Base-by-base conservation (phyloP, 2,329 filamentous ascomycete genomes). In the Cordyceps javanica region DNA sequence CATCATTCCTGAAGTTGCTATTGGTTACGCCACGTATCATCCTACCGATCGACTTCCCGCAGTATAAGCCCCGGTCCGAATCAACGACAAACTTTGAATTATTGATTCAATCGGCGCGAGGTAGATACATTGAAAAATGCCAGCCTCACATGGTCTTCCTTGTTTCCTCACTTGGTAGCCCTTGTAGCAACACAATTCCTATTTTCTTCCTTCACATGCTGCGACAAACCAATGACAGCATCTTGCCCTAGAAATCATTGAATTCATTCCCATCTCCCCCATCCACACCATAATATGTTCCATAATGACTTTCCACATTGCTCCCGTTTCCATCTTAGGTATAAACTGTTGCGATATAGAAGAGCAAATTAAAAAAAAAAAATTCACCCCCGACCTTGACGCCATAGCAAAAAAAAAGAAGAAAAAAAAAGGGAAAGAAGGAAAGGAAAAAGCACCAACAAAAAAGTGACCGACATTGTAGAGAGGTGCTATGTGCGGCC, bases 31-130 rank as follows among this genome's bases (percentile, higher is more conserved):
- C n/a, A n/a, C n/a, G n/a, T n/a, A n/a, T n/a, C n/a, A n/a, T 26
- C 23, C 36, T 39, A 9, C 49, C 8, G 14, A 14, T n/a, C 6
- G n/a, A 13, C 16, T 23, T 5, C 9, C 19, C 30, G n/a, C n/a
- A n/a, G n/a, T n/a, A n/a, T n/a, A 16, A 13, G 23, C 16, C n/a
- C 16, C 11, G 13, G 6, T 16, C 19, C 10, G 8, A 4, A 25
- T 54, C 19, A 25, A 44, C 28, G 59, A 64, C 58, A n/a, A 14
- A 30, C 48, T n/a, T 36, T 61, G 44, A 44, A 32, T 55, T 34
- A 41, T 32, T 34, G 39, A 32, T 44, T 44, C 50, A 32, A 53
- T 44, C 38, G 16, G 38, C 34, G 26, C 51, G 32, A 54, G 19
- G 19, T 54, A 54, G 51, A 54, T 44, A 54, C 51, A 44, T 16